Percentiles rank a stretch among this genome's conserved stretches.
phyloP scores from a whole-genome alignment of 192 early-diverging fungal species.

The Coemansia sp. region DNA sequence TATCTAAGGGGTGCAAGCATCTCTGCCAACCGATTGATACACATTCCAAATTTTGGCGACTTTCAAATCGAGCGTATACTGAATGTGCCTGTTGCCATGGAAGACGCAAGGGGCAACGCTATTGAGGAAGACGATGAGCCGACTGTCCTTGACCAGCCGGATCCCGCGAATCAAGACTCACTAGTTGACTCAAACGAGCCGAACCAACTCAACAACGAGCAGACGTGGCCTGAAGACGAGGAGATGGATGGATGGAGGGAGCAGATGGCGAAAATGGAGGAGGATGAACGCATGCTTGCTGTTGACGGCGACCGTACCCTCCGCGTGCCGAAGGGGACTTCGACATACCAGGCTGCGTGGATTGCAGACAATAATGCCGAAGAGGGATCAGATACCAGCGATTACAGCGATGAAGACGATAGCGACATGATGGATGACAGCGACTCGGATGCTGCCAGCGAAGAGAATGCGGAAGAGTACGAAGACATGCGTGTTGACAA shows the following conservation, averaged over 20 bases:
- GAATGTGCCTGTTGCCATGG: constrained; percentile 29
- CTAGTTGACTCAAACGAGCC: constrained; percentile 85
- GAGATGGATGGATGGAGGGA: constrained; percentile 80
- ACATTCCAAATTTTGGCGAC: constrained; percentile 91
- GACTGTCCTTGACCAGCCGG: constrained; percentile 66
- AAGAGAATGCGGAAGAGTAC: constrained; percentile 23
- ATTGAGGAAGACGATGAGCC: constrained; percentile 46
- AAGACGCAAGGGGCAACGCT: constrained; percentile 28
- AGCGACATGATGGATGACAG: constrained; percentile 42
- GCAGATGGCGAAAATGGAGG: constrained; percentile 49
- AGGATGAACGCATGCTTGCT: constrained; percentile 19
- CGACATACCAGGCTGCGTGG: constrained; percentile 97
- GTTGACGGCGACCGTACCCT: constrained; percentile 51
- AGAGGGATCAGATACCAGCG: constrained; percentile 52
- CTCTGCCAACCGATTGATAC: constrained; percentile 87
- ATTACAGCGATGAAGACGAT: constrained; percentile 57
- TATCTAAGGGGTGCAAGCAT: constrained; percentile 81
- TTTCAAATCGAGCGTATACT: constrained; percentile 80
- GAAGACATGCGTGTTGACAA: constrained; percentile 27
- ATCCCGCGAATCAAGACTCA: constrained; percentile 71
- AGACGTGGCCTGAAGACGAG: constrained; percentile 98
- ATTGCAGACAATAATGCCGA: constrained; percentile 81
- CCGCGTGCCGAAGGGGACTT: constrained; percentile 93
- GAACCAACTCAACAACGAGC: constrained; percentile 87
- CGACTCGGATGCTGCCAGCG: constrained; percentile 41